Evolutionary conservation across 148 eudicot genomes (phyloP).

Genomic region (Rhododendron ovatum): DNA sequence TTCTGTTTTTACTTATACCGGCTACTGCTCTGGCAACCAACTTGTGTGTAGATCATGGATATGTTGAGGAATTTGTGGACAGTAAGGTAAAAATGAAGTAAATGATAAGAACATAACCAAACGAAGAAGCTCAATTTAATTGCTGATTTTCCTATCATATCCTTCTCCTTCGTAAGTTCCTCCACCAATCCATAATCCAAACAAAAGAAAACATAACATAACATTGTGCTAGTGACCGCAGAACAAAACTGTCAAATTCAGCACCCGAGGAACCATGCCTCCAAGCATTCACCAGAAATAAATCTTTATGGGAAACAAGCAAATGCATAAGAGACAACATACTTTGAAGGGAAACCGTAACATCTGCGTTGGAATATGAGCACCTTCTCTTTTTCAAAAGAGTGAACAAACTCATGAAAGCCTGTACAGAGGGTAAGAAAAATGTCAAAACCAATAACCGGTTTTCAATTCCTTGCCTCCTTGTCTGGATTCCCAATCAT

Average conservation of each 20-base stretch:
- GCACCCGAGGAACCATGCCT: neutral
- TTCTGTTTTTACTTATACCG: too few relatives aligned
- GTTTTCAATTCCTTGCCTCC: neutral
- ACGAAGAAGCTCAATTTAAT: neutral
- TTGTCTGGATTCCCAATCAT: neutral
- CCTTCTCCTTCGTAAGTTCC: neutral
- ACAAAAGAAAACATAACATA: neutral
- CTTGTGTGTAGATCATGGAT: neutral
- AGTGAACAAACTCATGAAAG: conserved; percentile 22
- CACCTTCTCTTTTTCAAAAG: conserved; percentile 18
- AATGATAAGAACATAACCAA: neutral
- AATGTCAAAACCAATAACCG: neutral
- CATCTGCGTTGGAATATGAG: conserved; percentile 20
- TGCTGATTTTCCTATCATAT: neutral
- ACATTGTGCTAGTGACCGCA: neutral
- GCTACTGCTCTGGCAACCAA: neutral
- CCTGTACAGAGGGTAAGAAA: conserved; percentile 6
- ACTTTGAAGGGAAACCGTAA: conserved; percentile 19
- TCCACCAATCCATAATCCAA: neutral
- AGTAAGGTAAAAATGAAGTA: neutral
- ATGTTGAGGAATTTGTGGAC: neutral
- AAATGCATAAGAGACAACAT: neutral
- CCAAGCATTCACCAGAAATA: neutral
- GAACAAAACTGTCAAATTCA: neutral
- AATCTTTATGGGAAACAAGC: neutral